Conservation (phyloP, 148 eudicot genomes). For the Camellia japonica region DNA sequence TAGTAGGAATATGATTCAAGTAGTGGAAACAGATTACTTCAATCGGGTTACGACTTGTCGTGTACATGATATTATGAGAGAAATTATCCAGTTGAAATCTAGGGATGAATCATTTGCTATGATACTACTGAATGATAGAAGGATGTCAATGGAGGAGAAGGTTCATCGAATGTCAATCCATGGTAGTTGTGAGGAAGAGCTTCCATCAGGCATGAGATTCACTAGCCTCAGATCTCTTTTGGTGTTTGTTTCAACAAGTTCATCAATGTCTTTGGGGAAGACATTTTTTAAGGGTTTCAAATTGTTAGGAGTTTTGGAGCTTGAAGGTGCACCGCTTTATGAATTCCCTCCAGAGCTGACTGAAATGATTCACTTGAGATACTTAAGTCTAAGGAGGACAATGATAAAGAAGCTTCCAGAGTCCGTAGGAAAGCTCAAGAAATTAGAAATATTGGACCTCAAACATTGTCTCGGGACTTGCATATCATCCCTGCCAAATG, state of each 20-base stretch:
- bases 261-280: background rate
- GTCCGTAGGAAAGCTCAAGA: conserved; percentile 14
- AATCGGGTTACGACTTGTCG: background rate
- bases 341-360: background rate
- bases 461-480: background rate
- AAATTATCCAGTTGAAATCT: conserved; percentile 7
- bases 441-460: conserved; percentile 21
- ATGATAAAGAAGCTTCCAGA: background rate
- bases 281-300: background rate
- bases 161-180: conserved; percentile 4
- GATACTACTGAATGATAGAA: background rate
- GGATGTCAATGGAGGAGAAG: background rate
- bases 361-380: conserved; percentile 1
- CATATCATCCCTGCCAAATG: conserved; percentile 7
- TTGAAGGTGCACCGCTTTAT: background rate
- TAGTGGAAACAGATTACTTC: background rate
- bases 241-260: background rate
- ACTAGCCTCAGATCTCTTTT: background rate
- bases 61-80: conserved; percentile 7
- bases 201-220: background rate
- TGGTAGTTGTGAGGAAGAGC: background rate
- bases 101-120: background rate
- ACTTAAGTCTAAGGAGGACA: conserved; percentile 12
- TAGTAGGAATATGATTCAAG: conserved; percentile 16
- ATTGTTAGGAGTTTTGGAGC: background rate